phyloP scores from a whole-genome alignment of 306 rosid genomes.

The Medicago ruthenica region DNA sequence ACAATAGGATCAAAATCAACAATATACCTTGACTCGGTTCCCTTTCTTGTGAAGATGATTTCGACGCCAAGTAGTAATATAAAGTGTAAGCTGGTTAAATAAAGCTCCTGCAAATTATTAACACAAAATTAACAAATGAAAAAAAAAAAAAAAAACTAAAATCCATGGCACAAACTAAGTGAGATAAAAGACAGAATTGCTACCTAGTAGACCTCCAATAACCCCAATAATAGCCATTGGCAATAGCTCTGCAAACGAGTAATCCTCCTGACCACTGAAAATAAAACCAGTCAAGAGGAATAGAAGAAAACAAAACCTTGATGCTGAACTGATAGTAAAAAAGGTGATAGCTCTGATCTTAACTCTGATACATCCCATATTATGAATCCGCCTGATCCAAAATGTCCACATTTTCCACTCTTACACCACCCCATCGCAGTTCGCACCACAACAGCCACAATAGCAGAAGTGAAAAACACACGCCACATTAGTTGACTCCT shows the following conservation, averaged over 20 bases:
- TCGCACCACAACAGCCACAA: constrained; percentile 96
- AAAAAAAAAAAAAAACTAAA: constrained; percentile 26
- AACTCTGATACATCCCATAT: constrained; percentile 96
- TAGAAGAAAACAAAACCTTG: constrained; percentile 45
- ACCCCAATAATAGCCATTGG: constrained; percentile 98
- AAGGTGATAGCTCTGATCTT: constrained; percentile 56
- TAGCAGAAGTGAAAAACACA: constrained; percentile 93
- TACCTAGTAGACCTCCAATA: constrained; percentile 93
- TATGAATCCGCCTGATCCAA: constrained; percentile 98
- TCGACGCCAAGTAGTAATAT: constrained; percentile 83
- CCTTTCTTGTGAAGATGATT: constrained; percentile 94
- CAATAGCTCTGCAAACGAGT: constrained; percentile 86
- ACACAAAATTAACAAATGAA: constrained; percentile 37
- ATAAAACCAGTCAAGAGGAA: constrained; percentile 48
- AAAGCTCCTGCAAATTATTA: constrained; percentile 72
- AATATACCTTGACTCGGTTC: constrained; percentile 76
- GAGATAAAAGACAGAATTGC: constrained; percentile 21
- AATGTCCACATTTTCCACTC: constrained; percentile 95
- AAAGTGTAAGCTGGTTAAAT: constrained; percentile 90
- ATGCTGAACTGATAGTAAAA: constrained; percentile 37
- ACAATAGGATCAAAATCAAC: constrained; percentile 32
- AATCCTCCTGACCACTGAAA: constrained; percentile 97
- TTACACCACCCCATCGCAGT: constrained; percentile 96
- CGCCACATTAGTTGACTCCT: constrained; percentile 94
- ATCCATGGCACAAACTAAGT: neutral